Percentiles rank a stretch among this genome's conserved stretches.
These are phyloP conservation scores for Backusella macrospora DNA, from an alignment of 192 early-diverging fungal genomes.

Conservation along the genomic window DNA sequence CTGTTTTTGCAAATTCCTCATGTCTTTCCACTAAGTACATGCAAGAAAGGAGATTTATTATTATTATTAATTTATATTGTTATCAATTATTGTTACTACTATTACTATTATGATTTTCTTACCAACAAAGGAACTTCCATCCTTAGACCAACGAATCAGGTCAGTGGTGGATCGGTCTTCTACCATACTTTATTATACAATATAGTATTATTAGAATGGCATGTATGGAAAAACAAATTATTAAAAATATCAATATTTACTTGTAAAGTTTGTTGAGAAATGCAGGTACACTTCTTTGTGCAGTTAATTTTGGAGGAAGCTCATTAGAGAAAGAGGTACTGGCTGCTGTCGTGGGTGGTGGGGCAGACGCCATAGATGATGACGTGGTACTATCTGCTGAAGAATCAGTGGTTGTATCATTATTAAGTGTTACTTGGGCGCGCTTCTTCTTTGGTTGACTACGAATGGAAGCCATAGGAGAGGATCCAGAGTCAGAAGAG, in stretches of 20 bases:
- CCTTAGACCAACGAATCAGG: conserved; percentile 88
- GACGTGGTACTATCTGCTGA: conserved; percentile 12
- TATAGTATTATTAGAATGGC: background rate
- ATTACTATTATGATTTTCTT: background rate
- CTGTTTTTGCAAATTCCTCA: conserved; percentile 80
- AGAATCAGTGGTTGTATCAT: background rate
- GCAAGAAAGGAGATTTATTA: background rate
- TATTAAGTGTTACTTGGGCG: background rate
- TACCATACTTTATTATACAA: conserved; percentile 75
- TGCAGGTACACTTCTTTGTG: conserved; percentile 68
- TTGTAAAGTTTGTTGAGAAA: conserved; percentile 94
- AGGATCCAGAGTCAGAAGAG: conserved; percentile 33
- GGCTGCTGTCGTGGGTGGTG: background rate
- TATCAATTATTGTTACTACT: background rate
- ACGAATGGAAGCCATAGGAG: conserved; percentile 16
- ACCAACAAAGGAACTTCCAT: conserved; percentile 87
- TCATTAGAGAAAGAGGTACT: background rate
- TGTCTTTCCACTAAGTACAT: conserved; percentile 54
- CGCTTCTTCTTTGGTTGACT: background rate
- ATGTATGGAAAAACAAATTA: background rate
- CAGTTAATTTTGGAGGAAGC: background rate
- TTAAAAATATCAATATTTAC: conserved; percentile 45
- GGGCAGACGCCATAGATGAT: background rate
- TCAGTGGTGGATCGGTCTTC: conserved; percentile 77
- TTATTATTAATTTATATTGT: background rate